Conservation (phyloP, 495 filamentous ascomycete species). For the Darksidea phi region DNA sequence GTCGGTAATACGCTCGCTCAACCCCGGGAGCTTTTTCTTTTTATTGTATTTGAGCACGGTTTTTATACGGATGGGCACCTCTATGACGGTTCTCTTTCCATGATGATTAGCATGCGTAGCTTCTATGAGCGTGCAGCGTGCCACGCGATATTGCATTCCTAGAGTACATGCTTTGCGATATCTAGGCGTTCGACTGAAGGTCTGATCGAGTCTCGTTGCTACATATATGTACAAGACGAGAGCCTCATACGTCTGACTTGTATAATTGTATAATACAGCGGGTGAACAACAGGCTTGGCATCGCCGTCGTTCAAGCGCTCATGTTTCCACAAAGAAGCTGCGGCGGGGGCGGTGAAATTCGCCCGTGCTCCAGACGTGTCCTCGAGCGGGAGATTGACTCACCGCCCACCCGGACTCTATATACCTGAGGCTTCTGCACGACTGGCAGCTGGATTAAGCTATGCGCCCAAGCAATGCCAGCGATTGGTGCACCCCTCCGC, state of each 20-base stretch:
- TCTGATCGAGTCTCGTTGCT: conserved; percentile 20
- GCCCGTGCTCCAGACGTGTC: conserved; percentile 17
- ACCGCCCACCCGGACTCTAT: background rate
- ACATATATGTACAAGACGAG: background rate
- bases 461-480: conserved; percentile 38
- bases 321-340: conserved; percentile 11
- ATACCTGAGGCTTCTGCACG: conserved; percentile 11
- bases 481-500: conserved; percentile 36
- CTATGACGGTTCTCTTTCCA: conserved; percentile 16
- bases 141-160: conserved; percentile 9
- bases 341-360: conserved; percentile 19
- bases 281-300: conserved; percentile 15
- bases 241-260: too few species aligned
- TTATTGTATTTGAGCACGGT: conserved; percentile 23
- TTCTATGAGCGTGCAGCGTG: conserved; percentile 25
- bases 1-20: conserved; percentile 19
- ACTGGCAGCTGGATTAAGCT: conserved; percentile 24
- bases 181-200: conserved; percentile 27
- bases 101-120: conserved; percentile 17
- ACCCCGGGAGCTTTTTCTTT: conserved; percentile 11
- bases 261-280: too few species aligned
- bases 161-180: conserved; percentile 23
- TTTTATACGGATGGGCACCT: conserved; percentile 9
- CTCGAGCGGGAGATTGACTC: background rate
- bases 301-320: background rate